Base-by-base conservation (phyloP, 495 filamentous ascomycete species). In the Bombardia bombarda region DNA sequence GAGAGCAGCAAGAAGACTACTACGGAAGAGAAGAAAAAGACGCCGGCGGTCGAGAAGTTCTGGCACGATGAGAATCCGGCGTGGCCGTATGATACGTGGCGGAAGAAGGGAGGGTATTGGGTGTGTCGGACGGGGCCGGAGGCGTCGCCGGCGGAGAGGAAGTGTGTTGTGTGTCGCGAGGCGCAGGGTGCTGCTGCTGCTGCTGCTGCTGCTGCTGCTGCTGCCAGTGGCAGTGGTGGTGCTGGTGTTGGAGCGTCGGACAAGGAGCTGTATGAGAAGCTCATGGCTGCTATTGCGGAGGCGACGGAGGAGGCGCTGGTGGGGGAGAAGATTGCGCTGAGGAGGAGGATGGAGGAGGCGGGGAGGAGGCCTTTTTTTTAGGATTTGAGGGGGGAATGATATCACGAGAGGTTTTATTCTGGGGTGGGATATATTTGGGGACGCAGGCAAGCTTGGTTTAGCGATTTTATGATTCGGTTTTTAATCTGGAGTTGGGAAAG, bases 71-170 rank as follows among this genome's bases (percentile, higher is more conserved):
- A 57, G 1, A 18, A 52, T 12, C 41, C 42, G 0, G 46, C 40
- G 32, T 72, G 67, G 69, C 47, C 33, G 7, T 46, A 43, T 12
- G 19, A 43, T 1, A 40, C 47, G n/a, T 54, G 49, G 32, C 54
- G 48, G 20, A 20, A 31, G 23, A 7, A 32, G 0, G 61, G 60
- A 3, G 69, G 69, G 0, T 70, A 56, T 61, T 70, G 69, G 69
- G 53, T 48, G 7, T 72, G 69, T 41, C 48, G 58, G 17, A 52
- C 40, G n/a, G 61, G 54, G 10, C 46, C 45, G 1, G 49, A 55
- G 16, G 64, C 66, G 1, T 31, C 59, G 2, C 8, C 37, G 8
- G 52, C 52, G 2, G 69, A 72, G 49, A 40, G 36, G 7, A n/a
- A n/a, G n/a, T n/a, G n/a, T n/a, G n/a, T n/a, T n/a, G n/a, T n/a